Percentiles rank a stretch among this genome's conserved stretches.
Conservation (phyloP, 108 stramenopile genomes). For the Parietichytrium sp. region DNA sequence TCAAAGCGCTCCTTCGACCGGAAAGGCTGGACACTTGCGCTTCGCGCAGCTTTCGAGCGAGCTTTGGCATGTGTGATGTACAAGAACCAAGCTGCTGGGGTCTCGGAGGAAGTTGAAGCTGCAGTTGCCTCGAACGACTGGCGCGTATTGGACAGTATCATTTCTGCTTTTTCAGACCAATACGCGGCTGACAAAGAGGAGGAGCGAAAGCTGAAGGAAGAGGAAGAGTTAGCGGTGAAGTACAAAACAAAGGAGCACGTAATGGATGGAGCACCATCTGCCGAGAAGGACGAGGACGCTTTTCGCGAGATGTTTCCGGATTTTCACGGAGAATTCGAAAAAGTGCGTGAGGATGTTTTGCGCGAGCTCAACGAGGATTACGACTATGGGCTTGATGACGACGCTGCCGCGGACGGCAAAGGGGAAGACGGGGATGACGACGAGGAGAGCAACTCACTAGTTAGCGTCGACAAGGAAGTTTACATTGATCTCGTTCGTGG, state of each 20-base stretch:
- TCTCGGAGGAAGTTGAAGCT: too few relatives aligned
- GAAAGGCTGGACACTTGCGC: too few relatives aligned
- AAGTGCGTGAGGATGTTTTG: constrained; percentile 46
- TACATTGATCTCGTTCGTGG: neutral
- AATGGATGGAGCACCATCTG: neutral
- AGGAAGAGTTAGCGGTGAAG: neutral
- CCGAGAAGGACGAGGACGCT: constrained; percentile 58
- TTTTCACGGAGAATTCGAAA: constrained; percentile 70
- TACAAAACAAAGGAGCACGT: neutral
- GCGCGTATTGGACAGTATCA: neutral
- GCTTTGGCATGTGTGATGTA: too few relatives aligned
- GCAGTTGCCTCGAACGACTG: too few relatives aligned
- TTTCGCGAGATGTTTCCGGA: constrained; percentile 86
- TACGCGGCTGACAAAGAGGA: neutral
- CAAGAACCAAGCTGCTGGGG: too few relatives aligned
- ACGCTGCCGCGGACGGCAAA: neutral
- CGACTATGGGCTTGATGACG: neutral
- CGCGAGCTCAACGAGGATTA: neutral
- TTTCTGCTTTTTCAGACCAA: constrained; percentile 1
- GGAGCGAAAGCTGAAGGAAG: neutral
- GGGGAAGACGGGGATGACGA: neutral
- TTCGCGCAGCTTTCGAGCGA: too few relatives aligned
- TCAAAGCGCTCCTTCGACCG: too few relatives aligned
- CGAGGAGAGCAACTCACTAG: neutral
- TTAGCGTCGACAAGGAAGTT: neutral